Base-by-base conservation (phyloP, 2,329 filamentous ascomycete genomes). In the Fusarium sp. region DNA sequence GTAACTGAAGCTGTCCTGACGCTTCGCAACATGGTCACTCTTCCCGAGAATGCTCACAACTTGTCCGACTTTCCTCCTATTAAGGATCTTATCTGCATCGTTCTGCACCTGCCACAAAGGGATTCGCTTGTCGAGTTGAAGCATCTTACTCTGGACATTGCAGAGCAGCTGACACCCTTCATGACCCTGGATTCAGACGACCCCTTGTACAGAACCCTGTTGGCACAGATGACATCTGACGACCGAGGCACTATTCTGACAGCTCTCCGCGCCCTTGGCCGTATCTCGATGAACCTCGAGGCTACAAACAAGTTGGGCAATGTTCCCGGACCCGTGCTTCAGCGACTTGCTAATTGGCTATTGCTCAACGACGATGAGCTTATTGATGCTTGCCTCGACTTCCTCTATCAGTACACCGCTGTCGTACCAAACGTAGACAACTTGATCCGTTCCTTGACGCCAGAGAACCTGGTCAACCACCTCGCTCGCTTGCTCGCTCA, bases 391-490 rank as follows among this genome's bases (percentile, higher is more conserved):
- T 94, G 92, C 67, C 85, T 99, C 31, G 96, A 99, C 79, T 97
- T 99, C 76, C 86, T 98, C 34, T 98, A 98, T 77, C 93, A 98
- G 77, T 99, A 94, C 80, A 98, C 95, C 0, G 93, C 94, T 1
- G 90, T 94, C 11, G 88, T 91, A 5, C 86, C 91, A 43, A 99
- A 98, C 72, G 90, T 98, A 12, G 91, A 94, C 75, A 88, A 85
- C 8, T 82, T 97, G 21, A 81, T 93, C 13, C 84, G 86, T 34
- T 84, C 86, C 19, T 82, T 90, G 49, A 85, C 89, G 51, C 83
- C 90, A 10, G 88, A 91, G 74, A 84, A 86, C 46, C 85, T 97
- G 12, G 88, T 97, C 6, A 89, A 90, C 19, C 93, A 97, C 70
- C 88, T 98, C 46, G 89, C 93, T 16, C 88, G 92, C 16, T 85